Conservation (phyloP, 192 early-diverging fungal species). For the Oehlia diaphana region DNA sequence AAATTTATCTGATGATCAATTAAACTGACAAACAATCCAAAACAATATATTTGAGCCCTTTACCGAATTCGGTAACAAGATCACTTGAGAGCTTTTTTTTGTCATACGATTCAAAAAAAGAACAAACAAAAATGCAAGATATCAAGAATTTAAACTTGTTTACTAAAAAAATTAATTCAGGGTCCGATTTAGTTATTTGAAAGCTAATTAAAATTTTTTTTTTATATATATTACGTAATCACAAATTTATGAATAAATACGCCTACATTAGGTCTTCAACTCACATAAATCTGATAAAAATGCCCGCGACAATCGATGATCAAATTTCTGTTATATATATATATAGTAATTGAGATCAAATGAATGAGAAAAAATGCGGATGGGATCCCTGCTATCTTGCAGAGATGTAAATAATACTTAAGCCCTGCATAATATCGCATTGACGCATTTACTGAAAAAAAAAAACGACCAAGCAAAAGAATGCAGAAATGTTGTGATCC, state of each 20-base stretch:
- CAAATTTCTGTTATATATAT: neutral
- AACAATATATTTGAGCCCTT: neutral
- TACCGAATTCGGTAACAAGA: neutral
- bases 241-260: neutral
- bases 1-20: neutral
- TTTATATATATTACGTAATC: no score
- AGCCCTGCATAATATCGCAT: neutral
- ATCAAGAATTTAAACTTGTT: neutral
- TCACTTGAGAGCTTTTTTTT: no score
- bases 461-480: neutral
- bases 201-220: no score
- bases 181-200: neutral
- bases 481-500: neutral
- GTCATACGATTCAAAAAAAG: no score
- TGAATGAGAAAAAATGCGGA: neutral
- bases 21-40: neutral
- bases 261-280: neutral
- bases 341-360: neutral
- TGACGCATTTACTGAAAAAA: neutral
- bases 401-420: neutral
- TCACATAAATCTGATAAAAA: neutral
- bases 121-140: neutral
- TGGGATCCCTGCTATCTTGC: conserved; percentile 10
- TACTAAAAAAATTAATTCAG: neutral
- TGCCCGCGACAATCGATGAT: conserved; percentile 1